Evolutionary conservation across 2,329 filamentous ascomycete species (phyloP), one percentile per base, ranked within the genome.

Genomic region (Beauveria asiatica): DNA sequence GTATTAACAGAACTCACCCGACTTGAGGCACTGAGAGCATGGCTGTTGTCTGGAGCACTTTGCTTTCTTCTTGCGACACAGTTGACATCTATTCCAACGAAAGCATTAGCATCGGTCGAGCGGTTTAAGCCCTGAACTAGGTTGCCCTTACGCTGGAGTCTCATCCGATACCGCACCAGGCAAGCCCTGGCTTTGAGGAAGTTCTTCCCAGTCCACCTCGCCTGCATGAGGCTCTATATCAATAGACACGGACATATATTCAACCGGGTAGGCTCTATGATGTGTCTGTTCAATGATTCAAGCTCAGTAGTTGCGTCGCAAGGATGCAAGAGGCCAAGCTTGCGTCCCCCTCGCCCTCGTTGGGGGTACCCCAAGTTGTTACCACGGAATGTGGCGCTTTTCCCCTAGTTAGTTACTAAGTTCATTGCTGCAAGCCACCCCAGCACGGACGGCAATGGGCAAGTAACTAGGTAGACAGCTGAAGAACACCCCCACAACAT

Each of bases 41-140:
- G 76, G 76, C 52, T 75, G 73, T 30, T 69, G 66, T 23, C 75
- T 67, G 27, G 74, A 73, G 65, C 76, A 79, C 48, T 74, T 75
- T 17, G 76, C 72, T 55, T 79, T 78, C 64, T 75, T 77, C 56
- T 72, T 75, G 5, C 76, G 73, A 64, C 76, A 79, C 0, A 73
- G 70, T 57, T 76, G 74, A 51, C 75, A 78, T 33, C 63, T 64
- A 30, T 23, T 25, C 2, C 5, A 3, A 7, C 21, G 5, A 39
- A 33, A 33, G 30, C 30, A 51, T 41, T 3, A 39, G 27, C 5
- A 45, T 45, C 25, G 8, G 10, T 13, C 33, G 39, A 25, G 4
- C 23, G 2, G 7, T 16, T 16, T 30, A 7, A 19, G 19, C 44
- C 2, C 11, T 13, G 27, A 5, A 13, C 30, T 13, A 33, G 25